A percentile compares a stretch with the other conserved stretches of the same genome.
phyloP scores from a whole-genome alignment of 1,284 basidiomycete species.

The Gomphus sp. region DNA sequence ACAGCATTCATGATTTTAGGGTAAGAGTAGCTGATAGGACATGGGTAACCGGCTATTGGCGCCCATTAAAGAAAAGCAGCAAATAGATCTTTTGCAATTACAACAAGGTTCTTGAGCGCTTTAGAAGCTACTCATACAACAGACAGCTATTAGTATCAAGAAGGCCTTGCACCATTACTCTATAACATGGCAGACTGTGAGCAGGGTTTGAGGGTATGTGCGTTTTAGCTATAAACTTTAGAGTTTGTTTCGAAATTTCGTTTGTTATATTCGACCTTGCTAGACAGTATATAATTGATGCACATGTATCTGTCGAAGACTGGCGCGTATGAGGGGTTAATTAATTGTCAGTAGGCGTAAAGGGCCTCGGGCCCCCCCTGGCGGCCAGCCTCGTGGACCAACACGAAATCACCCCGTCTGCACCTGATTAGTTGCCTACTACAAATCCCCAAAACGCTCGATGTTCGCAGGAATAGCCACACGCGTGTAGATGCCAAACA shows the following conservation, averaged over 20 bases:
- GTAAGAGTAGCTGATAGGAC: neutral
- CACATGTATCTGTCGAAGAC: neutral
- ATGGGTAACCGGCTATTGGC: neutral
- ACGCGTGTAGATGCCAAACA: neutral
- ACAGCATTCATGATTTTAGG: conserved; percentile 20
- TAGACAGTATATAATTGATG: neutral
- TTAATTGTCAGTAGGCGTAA: neutral
- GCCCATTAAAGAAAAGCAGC: no score
- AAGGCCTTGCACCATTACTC: neutral
- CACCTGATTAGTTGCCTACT: neutral
- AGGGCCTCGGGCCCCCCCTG: neutral
- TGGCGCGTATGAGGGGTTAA: neutral
- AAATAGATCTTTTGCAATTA: no score
- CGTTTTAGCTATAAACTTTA: neutral
- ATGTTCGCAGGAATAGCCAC: neutral
- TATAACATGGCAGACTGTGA: neutral
- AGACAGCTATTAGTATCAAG: neutral
- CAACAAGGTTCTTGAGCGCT: neutral
- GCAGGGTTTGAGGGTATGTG: neutral
- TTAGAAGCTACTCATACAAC: neutral
- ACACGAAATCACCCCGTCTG: neutral
- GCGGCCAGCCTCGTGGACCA: neutral
- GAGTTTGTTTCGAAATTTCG: neutral
- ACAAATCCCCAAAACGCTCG: neutral
- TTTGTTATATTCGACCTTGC: neutral